Conservation (phyloP, 2,329 filamentous ascomycete genomes). For the Aspergillus novofumigatus region DNA sequence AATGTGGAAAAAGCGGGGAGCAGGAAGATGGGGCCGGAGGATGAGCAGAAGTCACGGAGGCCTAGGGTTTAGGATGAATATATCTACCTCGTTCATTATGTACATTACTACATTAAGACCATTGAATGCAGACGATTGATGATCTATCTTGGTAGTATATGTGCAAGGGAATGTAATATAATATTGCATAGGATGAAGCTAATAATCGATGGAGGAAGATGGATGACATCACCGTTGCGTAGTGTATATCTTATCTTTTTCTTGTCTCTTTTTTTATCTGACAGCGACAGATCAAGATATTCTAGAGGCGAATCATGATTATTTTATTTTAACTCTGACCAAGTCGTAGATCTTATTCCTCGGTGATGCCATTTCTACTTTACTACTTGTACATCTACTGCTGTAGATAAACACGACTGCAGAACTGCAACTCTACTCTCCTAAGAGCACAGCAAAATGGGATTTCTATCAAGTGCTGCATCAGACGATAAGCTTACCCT, state of each 20-base stretch:
- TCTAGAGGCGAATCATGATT: neutral
- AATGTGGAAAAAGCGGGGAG: constrained; percentile 5
- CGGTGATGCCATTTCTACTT: neutral
- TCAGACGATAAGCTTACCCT: neutral
- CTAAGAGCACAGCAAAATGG: neutral
- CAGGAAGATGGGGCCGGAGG: constrained; percentile 4
- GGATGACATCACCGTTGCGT: neutral
- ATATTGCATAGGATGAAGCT: too few species aligned
- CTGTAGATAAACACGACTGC: neutral
- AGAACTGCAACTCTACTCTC: too few species aligned
- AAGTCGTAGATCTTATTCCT: neutral
- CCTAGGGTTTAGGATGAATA: neutral
- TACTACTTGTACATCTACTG: neutral
- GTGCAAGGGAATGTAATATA: too few species aligned
- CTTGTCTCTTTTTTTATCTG: too few species aligned
- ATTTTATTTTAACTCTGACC: too few species aligned
- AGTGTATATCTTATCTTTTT: neutral
- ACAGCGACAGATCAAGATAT: too few species aligned
- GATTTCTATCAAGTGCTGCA: neutral
- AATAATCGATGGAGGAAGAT: neutral
- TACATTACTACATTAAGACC: too few species aligned
- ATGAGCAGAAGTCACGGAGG: neutral
- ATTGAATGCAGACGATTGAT: too few species aligned
- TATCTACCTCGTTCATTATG: too few species aligned
- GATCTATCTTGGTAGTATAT: too few species aligned